Conservation (phyloP, 176 grass and related monocot genomes). For the Zea luxurians region DNA sequence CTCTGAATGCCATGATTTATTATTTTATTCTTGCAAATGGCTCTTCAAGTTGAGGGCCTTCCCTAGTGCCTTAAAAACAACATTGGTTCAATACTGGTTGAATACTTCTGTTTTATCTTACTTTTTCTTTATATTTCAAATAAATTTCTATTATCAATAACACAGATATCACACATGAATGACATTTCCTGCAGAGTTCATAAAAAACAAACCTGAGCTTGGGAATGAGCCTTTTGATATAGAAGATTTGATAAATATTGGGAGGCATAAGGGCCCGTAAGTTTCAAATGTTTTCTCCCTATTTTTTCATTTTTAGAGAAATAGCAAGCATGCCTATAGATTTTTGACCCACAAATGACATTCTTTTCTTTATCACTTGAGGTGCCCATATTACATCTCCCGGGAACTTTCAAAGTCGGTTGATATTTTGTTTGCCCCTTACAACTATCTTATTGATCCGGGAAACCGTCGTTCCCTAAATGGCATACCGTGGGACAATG, state of each 20-base stretch:
- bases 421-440: slow-evolving; percentile 97
- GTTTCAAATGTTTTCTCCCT: slow-evolving; percentile 34
- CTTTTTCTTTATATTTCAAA: not conserved
- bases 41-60: slow-evolving; percentile 3
- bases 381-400: slow-evolving; percentile 97
- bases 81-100: not conserved
- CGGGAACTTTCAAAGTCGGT: slow-evolving; percentile 79
- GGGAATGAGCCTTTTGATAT: slow-evolving; percentile 95
- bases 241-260: slow-evolving; percentile 91
- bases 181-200: slow-evolving; percentile 55
- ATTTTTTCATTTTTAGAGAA: slow-evolving; percentile 23
- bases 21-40: slow-evolving; percentile 26
- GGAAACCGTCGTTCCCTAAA: slow-evolving; percentile 81
- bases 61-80: not conserved
- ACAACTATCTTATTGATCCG: slow-evolving; percentile 98
- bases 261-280: slow-evolving; percentile 75
- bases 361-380: slow-evolving; percentile 41
- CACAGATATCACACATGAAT: slow-evolving; percentile 29
- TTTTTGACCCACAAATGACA: slow-evolving; percentile 30
- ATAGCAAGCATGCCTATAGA: not conserved
- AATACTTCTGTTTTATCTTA: slow-evolving; percentile 27
- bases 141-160: slow-evolving; percentile 11
- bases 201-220: slow-evolving; percentile 63
- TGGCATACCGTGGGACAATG: slow-evolving; percentile 80
- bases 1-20: not conserved